Conservation (phyloP, 2,329 filamentous ascomycete genomes). For the Westerdykella aurantiaca region DNA sequence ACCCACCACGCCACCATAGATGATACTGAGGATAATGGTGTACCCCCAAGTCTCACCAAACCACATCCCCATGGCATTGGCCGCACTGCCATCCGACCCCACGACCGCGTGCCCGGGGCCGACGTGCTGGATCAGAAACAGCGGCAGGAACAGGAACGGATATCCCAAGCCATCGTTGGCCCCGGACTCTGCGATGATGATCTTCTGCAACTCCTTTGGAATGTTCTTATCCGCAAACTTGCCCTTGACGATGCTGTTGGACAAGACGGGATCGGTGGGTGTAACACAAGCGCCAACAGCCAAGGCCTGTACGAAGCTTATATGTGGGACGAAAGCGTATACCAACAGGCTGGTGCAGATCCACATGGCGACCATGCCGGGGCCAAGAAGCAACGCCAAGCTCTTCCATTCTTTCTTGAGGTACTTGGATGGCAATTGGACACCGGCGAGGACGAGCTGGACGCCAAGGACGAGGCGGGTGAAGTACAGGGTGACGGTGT, state of each 20-base stretch:
- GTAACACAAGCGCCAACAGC: conserved; percentile 83
- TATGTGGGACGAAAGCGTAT: conserved; percentile 66
- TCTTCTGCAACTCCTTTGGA: conserved; percentile 71
- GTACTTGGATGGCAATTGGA: conserved; percentile 81
- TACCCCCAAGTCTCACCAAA: conserved; percentile 83
- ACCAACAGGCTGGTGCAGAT: conserved; percentile 70
- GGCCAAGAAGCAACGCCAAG: conserved; percentile 68
- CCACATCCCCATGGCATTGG: conserved; percentile 70
- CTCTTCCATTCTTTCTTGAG: conserved; percentile 72
- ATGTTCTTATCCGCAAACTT: conserved; percentile 91
- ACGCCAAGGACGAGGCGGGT: conserved; percentile 82
- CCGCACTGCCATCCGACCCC: conserved; percentile 46
- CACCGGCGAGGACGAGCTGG: conserved; percentile 80
- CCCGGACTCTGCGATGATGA: conserved; percentile 63
- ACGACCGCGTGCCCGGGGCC: conserved; percentile 50
- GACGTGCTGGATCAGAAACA: conserved; percentile 75
- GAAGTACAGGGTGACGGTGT: conserved; percentile 75
- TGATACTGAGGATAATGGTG: conserved; percentile 68
- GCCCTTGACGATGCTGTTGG: conserved; percentile 86
- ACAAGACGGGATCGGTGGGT: conserved; percentile 82
- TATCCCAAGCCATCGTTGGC: conserved; percentile 88
- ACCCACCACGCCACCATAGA: conserved; percentile 71
- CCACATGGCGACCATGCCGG: conserved; percentile 86
- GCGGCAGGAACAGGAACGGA: conserved; percentile 76
- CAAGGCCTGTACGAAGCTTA: conserved; percentile 71